Evolutionary conservation across 148 eudicot genomes (phyloP).

Genomic region (Chenopodium suecicum): DNA sequence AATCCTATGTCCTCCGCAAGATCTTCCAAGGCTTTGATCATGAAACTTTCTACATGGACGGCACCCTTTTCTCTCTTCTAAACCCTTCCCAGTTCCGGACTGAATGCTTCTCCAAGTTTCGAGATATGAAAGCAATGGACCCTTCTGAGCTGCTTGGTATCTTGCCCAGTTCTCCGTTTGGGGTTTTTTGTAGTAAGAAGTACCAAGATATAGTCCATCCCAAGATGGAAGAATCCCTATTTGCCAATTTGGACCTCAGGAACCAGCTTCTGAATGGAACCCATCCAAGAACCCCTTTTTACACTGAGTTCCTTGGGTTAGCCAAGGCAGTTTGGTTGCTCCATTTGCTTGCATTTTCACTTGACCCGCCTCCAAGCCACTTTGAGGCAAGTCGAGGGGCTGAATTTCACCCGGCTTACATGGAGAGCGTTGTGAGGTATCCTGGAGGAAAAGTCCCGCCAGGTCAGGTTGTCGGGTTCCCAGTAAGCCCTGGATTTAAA

Average conservation of each 20-base stretch:
- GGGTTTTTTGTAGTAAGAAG: constrained; percentile 76
- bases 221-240: constrained; percentile 92
- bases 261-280: constrained; percentile 63
- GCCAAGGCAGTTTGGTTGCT: constrained; percentile 94
- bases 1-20: constrained; percentile 80
- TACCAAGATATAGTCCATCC: constrained; percentile 84
- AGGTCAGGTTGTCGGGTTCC: constrained; percentile 72
- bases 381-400: constrained; percentile 88
- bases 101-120: constrained; percentile 79
- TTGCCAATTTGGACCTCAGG: constrained; percentile 83
- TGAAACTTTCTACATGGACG: constrained; percentile 99
- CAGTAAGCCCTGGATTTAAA: constrained; percentile 92
- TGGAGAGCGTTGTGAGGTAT: constrained; percentile 82
- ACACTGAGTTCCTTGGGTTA: constrained; percentile 66
- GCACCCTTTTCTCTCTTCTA: constrained; percentile 78
- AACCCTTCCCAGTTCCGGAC: constrained; percentile 77
- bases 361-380: constrained; percentile 87
- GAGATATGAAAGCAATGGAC: constrained; percentile 94
- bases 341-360: constrained; percentile 85
- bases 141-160: constrained; percentile 88
- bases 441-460: constrained; percentile 45
- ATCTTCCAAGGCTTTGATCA: constrained; percentile 93
- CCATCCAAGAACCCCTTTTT: constrained; percentile 86
- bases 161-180: constrained; percentile 77
- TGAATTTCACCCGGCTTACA: constrained; percentile 71